Conservation (phyloP, 345 rosid species). For the Dipteronia dyeriana region DNA sequence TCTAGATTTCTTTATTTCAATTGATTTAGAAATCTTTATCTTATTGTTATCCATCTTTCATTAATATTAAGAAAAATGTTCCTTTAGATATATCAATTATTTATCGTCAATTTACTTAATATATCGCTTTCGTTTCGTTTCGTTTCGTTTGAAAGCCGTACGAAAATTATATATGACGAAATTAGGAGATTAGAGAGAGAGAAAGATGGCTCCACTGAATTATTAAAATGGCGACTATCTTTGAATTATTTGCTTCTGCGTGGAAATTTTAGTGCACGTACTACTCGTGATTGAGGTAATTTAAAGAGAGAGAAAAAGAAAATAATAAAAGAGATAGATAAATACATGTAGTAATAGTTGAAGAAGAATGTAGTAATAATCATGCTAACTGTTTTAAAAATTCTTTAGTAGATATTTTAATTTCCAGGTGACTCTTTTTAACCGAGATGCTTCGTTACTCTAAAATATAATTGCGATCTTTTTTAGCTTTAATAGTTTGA, state of each 20-base stretch:
- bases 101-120: no score
- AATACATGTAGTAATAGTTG: not conserved
- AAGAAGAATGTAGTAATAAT: not conserved
- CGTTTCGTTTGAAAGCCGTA: no score
- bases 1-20: no score
- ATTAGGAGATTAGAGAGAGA: no score
- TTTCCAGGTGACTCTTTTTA: constrained; percentile 9
- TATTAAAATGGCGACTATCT: constrained; percentile 4
- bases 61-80: no score
- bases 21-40: no score
- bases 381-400: not conserved
- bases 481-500: not conserved
- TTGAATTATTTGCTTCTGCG: not conserved
- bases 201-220: constrained; percentile 16
- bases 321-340: not conserved
- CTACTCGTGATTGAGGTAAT: not conserved
- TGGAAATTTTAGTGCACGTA: not conserved
- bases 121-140: no score
- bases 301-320: not conserved
- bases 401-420: not conserved
- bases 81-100: no score
- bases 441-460: not conserved
- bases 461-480: not conserved
- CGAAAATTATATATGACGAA: no score
- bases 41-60: no score